Evolutionary conservation across 495 filamentous ascomycete species (phyloP), one percentile per base, ranked within the genome.

Genomic region (Talaromyces ruber): DNA sequence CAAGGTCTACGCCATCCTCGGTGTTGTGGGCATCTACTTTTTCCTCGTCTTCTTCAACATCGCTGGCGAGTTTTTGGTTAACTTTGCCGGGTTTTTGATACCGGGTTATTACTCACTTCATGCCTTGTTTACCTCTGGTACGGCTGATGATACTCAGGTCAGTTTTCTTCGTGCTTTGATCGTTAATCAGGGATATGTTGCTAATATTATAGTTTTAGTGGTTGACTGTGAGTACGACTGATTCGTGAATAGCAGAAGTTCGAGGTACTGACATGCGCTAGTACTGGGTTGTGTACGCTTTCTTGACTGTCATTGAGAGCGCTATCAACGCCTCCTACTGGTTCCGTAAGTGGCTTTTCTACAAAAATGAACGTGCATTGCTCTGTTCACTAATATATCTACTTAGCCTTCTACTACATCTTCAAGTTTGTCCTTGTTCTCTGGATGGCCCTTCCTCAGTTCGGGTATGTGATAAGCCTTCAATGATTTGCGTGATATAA

Each of bases 21-120:
- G 94, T 66, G 74, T 97, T 12, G 77, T 72, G 54, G 87, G 86
- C 55, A 81, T 96, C 67, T 99, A 99, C 83, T 92, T 96, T 83
- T 97, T 97, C 84, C 84, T 99, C 18, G 90, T 98, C 77, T 88
- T 98, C 83, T 95, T 99, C 84, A 99, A 99, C 84, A 93, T 97
- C 67, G 94, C 91, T 64, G 93, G 94, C 70, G 90, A 94, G 74
- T 89, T 98, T 74, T 85, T 99, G 65, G 94, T 95, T 72, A 99
- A 99, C 79, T 79, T 95, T 64, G 95, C 95, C 59, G 94, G 94
- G 59, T 99, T 98, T 72, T 73, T 93, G 57, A 81, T 99, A 64
- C 94, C 94, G 54, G 93, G 88, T 62, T 99, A 99, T 81, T 99
- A 97, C 75, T 97, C 93, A 37, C 80, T 99, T 45, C 82, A 88